Evolutionary conservation across 1,139 yeast species (phyloP).

Genomic region (Dujonia santamariae): DNA sequence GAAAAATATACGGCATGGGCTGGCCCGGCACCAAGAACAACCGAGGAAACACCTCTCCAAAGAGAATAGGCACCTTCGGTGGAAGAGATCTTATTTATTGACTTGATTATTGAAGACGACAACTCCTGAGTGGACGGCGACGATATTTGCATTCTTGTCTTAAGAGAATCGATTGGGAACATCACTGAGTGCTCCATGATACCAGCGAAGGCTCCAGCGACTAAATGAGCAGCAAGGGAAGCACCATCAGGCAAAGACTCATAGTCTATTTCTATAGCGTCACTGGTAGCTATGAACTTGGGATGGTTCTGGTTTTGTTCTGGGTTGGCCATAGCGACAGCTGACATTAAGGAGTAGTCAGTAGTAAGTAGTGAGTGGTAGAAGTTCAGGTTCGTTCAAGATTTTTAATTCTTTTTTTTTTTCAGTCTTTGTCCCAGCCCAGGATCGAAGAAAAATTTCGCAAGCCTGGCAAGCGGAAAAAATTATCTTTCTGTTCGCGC

Average conservation of each 20-base stretch:
- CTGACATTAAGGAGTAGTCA: too few species aligned
- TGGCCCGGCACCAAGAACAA: slow-evolving; percentile 97
- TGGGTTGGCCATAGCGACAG: too few species aligned
- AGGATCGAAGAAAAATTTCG: too few species aligned
- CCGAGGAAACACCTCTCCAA: slow-evolving; percentile 95
- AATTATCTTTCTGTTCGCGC: too few species aligned
- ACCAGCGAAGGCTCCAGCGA: slow-evolving; percentile 97
- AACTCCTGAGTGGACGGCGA: slow-evolving; percentile 23
- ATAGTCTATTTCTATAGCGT: slow-evolving; percentile 64
- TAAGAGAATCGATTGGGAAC: slow-evolving; percentile 94
- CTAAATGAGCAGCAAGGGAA: slow-evolving; percentile 73
- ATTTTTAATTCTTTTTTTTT: background rate
- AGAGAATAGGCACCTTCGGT: slow-evolving; percentile 88
- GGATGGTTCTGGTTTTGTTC: slow-evolving; percentile 1
- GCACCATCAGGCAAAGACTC: slow-evolving; percentile 91
- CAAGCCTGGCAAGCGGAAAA: too few species aligned
- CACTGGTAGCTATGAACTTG: slow-evolving; percentile 20
- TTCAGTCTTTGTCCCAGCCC: too few species aligned
- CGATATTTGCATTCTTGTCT: slow-evolving; percentile 91
- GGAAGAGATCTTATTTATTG: slow-evolving; percentile 73
- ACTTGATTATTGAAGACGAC: slow-evolving; percentile 45
- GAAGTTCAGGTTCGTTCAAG: too few species aligned
- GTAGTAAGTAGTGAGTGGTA: too few species aligned
- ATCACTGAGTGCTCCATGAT: slow-evolving; percentile 97
- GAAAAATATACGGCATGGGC: slow-evolving; percentile 98